Percentiles rank a stretch among this genome's conserved stretches.
phyloP scores from a whole-genome alignment of 345 rosid genomes.

The Cardamine chenopodiifolia region DNA sequence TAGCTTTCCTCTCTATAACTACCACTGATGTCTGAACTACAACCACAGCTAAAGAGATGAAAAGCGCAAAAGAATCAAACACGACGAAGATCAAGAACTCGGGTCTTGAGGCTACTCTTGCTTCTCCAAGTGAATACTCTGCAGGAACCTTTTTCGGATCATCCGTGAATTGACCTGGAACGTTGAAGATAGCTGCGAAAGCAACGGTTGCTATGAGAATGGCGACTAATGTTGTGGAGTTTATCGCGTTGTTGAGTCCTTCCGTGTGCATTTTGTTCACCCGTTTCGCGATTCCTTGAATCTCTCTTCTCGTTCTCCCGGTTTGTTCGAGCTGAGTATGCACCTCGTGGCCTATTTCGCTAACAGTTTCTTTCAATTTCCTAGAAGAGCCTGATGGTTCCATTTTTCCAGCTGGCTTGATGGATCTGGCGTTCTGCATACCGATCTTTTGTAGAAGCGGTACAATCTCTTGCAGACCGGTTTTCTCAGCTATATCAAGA shows the following conservation, averaged over 20 bases:
- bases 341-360: conserved; percentile 87
- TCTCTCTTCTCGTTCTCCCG: conserved; percentile 61
- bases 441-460: conserved; percentile 57
- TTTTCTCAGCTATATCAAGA: conserved; percentile 71
- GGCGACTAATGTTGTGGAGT: conserved; percentile 84
- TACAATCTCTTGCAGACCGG: conserved; percentile 50
- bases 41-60: conserved; percentile 91
- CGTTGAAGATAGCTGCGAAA: conserved; percentile 85
- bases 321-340: conserved; percentile 81
- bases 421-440: conserved; percentile 57
- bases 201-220: conserved; percentile 94
- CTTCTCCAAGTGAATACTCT: conserved; percentile 60
- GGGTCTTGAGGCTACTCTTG: conserved; percentile 55
- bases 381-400: conserved; percentile 47
- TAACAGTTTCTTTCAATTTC: conserved; percentile 80
- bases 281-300: conserved; percentile 80
- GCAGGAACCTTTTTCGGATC: conserved; percentile 41
- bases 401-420: conserved; percentile 44
- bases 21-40: conserved; percentile 95
- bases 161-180: conserved; percentile 82
- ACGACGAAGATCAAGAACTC: conserved; percentile 70
- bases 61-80: conserved; percentile 83
- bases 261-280: conserved; percentile 77
- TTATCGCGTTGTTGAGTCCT: conserved; percentile 94
- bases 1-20: conserved; percentile 75